Evolutionary conservation across 257 asterid species (phyloP).

Genomic region (Rhazya stricta): DNA sequence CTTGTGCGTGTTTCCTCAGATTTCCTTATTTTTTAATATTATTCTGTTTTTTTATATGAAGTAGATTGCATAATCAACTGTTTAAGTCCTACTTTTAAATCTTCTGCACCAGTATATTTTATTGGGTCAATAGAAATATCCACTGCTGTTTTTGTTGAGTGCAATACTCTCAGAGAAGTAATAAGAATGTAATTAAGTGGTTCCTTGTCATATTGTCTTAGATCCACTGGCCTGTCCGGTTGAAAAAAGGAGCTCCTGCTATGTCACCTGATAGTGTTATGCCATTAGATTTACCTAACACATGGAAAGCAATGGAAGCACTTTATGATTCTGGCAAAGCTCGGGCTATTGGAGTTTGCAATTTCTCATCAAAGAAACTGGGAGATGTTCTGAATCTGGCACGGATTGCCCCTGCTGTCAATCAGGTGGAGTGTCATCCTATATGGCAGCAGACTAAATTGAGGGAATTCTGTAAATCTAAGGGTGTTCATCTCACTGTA

Average conservation of each 20-base stretch:
- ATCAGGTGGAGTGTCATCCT: conserved; percentile 91
- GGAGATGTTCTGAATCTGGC: conserved; percentile 55
- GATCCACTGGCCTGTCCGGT: conserved; percentile 63
- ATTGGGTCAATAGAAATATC: background rate
- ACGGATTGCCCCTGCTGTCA: conserved; percentile 68
- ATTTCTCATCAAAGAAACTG: conserved; percentile 63
- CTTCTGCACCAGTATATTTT: too few relatives aligned
- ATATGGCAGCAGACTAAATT: conserved; percentile 70
- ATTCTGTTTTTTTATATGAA: conserved; percentile 13
- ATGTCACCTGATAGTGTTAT: conserved; percentile 20
- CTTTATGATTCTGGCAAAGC: conserved; percentile 67
- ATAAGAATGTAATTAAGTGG: background rate
- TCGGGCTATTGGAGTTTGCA: conserved; percentile 76
- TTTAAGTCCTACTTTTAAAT: background rate
- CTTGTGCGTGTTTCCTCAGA: conserved; percentile 31
- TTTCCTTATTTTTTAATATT: too few relatives aligned
- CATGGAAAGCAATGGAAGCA: conserved; percentile 83
- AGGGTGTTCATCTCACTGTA: conserved; percentile 79
- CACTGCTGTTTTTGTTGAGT: too few relatives aligned
- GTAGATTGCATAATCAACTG: background rate
- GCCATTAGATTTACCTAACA: conserved; percentile 57
- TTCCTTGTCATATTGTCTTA: too few relatives aligned
- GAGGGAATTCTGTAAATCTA: conserved; percentile 58
- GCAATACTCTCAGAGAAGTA: background rate
- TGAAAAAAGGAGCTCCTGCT: conserved; percentile 62